Conservation (phyloP, 495 filamentous ascomycete genomes). For the Niebla homalea region DNA sequence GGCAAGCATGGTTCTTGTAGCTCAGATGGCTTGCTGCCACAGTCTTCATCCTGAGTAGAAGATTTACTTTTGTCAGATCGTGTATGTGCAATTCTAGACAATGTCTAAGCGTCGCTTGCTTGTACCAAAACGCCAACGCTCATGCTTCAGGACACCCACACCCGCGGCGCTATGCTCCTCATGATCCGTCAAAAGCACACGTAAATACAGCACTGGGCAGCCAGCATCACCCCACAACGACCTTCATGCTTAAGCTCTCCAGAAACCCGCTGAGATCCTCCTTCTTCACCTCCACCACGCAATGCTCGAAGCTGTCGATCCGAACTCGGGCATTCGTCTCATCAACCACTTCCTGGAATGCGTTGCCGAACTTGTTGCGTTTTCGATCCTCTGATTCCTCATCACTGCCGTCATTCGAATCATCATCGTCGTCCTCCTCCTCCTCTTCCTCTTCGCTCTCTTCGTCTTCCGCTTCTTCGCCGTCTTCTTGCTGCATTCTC, state of each 20-base stretch:
- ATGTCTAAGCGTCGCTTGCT: no score
- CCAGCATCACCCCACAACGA: constrained; percentile 57
- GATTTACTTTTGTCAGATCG: no score
- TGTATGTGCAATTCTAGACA: no score
- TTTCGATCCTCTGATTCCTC: constrained; percentile 45
- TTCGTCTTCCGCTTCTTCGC: constrained; percentile 44
- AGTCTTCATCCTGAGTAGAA: no score
- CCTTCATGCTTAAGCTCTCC: constrained; percentile 81
- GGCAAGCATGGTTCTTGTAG: no score
- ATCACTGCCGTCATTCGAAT: constrained; percentile 49
- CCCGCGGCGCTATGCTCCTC: no score
- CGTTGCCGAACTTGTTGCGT: constrained; percentile 79
- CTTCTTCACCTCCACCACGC: constrained; percentile 90
- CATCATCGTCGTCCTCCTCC: constrained; percentile 44
- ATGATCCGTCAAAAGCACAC: no score
- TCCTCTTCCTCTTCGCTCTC: constrained; percentile 29
- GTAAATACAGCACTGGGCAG: no score
- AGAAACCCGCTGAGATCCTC: constrained; percentile 88
- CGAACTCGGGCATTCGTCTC: constrained; percentile 82
- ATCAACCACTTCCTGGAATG: constrained; percentile 87
- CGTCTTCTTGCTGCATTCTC: constrained; percentile 19
- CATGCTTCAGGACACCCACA: no score
- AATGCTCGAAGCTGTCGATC: constrained; percentile 95
- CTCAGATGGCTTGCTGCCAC: no score
- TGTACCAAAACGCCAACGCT: no score